Evolutionary conservation across 2,329 filamentous ascomycete species (phyloP), one percentile per base, ranked within the genome.

Genomic region (Aspergillus fumigatus): DNA sequence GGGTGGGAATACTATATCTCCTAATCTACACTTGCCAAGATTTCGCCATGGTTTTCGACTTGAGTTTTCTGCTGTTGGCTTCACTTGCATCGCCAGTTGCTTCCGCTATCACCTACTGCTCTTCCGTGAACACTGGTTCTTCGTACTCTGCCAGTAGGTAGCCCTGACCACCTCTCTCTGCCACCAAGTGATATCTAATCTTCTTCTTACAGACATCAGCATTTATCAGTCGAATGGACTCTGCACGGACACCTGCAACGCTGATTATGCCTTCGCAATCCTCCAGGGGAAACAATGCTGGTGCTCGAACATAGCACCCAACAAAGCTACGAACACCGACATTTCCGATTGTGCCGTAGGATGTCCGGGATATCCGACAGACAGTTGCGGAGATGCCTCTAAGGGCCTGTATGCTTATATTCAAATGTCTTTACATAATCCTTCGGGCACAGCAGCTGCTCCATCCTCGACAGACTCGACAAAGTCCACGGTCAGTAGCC

Each of bases 281-380:
- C 55, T 80, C 9, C 76, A 77, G 61, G 74, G 68, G n/a, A 71
- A 75, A 53, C 65, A 68, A 19, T 81, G 79, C 64, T 81, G 79
- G 78, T 81, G 79, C 63, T 77, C 78, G 8, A 75, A 80, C 57
- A 74, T 77, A 52, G 69, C 67, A 11, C 79, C 79, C 2, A 68
- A 71, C 7, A 58, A 69, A 40, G 72, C 69, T 6, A 69, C 70
- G 7, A 70, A 66, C 48, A 65, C 67, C 14, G 54, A 61, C 23
- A 47, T 50, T 3, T 65, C 66, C 1, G 60, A 74, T 5, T 81
- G 79, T 65, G 64, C 70, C 54, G 64, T 71, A 43, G 49, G 59
- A 21, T 81, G 79, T 54, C 78, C 79, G 10, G 79, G 79, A n/a
- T 80, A 76, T 62, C 72, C 72, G n/a, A 53, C 57, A 17, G 79